Evolutionary conservation across 1,139 yeast genomes (phyloP).

Genomic region (Wickerhamomyces sp.): DNA sequence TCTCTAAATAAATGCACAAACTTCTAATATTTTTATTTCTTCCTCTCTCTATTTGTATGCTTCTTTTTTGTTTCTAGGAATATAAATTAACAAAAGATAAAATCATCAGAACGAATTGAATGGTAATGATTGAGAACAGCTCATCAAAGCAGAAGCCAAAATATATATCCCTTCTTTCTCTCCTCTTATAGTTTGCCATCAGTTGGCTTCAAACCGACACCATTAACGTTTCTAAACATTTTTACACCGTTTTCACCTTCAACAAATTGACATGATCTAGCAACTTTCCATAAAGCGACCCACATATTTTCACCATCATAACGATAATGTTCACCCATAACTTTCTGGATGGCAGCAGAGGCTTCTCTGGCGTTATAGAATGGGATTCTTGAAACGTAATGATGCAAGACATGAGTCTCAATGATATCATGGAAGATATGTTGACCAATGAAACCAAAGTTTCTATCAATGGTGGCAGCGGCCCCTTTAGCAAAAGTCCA

Average conservation of each 20-base stretch:
- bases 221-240: slow-evolving; percentile 56
- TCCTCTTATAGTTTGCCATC: slow-evolving; percentile 1
- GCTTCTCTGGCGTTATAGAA: slow-evolving; percentile 61
- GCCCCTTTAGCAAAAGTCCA: slow-evolving; percentile 68
- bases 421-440: slow-evolving; percentile 59
- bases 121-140: no score
- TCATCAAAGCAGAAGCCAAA: no score
- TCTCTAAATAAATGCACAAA: no score
- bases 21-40: no score
- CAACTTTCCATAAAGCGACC: slow-evolving; percentile 49
- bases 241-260: slow-evolving; percentile 56
- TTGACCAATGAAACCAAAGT: slow-evolving; percentile 55
- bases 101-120: no score
- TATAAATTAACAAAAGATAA: no score
- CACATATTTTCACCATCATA: slow-evolving; percentile 54
- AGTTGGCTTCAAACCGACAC: slow-evolving; percentile 36
- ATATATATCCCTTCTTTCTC: no score
- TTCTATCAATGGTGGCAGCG: slow-evolving; percentile 59
- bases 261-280: slow-evolving; percentile 54
- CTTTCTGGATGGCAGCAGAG: slow-evolving; percentile 50
- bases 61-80: no score
- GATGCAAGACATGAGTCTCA: slow-evolving; percentile 62
- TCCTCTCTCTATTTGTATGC: no score
- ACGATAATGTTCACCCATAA: slow-evolving; percentile 56
- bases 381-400: slow-evolving; percentile 57